Conservation (phyloP, 306 rosid genomes). For the Dryas drummondii region DNA sequence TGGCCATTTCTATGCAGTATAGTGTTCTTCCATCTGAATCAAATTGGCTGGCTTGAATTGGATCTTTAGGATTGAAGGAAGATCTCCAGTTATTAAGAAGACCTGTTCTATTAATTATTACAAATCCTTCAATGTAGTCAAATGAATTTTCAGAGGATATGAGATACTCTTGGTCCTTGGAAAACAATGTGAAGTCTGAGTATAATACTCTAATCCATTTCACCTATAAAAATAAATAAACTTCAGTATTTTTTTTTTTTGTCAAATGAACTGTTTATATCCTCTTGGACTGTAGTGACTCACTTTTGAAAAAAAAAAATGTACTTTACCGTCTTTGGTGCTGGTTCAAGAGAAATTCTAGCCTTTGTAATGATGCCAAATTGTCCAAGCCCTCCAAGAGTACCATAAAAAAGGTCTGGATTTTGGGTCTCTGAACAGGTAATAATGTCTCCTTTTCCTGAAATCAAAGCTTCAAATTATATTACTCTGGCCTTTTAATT, state of each 20-base stretch:
- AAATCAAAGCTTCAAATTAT: constrained; percentile 7
- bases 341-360: constrained; percentile 81
- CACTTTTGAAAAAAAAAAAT: neutral
- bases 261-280: too few species aligned
- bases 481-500: neutral
- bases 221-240: constrained; percentile 48
- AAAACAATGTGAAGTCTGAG: constrained; percentile 70
- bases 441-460: constrained; percentile 88
- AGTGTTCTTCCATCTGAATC: constrained; percentile 68
- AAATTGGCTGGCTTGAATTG: constrained; percentile 67
- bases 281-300: neutral
- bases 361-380: constrained; percentile 93
- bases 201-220: constrained; percentile 92
- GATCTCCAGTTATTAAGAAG: constrained; percentile 88
- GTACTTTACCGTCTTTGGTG: constrained; percentile 69
- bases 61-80: constrained; percentile 72
- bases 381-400: constrained; percentile 96
- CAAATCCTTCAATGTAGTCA: constrained; percentile 93
- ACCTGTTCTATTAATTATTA: constrained; percentile 67
- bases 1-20: constrained; percentile 86
- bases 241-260: neutral
- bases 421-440: constrained; percentile 68
- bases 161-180: constrained; percentile 78
- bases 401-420: constrained; percentile 77
- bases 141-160: constrained; percentile 67